Evolutionary conservation across 2,329 filamentous ascomycete genomes (phyloP), one percentile per base, ranked within the genome.

Genomic region (Arthrobotrys entomopaga): DNA sequence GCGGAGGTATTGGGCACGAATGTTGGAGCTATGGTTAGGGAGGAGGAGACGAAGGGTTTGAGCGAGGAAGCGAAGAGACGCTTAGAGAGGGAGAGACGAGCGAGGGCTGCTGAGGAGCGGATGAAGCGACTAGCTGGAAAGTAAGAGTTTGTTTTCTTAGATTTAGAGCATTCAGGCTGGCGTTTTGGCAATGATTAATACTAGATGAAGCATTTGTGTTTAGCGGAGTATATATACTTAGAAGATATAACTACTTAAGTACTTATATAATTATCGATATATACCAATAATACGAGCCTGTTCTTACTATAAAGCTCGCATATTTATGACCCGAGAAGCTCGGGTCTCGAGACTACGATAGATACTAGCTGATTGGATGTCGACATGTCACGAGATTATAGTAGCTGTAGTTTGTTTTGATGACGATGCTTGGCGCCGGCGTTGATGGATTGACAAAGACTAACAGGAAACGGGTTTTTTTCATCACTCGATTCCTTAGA

Each of bases 41-140:
- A 94, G 80, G 92, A 96, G 79, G 93, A 97, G 81, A 86, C 87
- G 56, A 87, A 92, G 76, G 93, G 94, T 0, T 84, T 98, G 83
- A 96, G 91, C 48, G 89, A 92, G 0, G 94, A 98, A 82, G 93
- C 95, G 87, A 87, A 89, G 80, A 87, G 89, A 86, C 88, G 87
- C 80, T 82, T 98, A 63, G 95, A 98, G 81, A 85, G 95, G 78
- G 95, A 99, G 82, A 85, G 93, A 78, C 89, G 94, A 79, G 95
- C 95, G 2, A 88, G 94, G 78, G 95, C 95, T 7, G 94, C 93
- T 0, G 95, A 98, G 82, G 93, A 94, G 83, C 88, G 94, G 80
- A 85, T 97, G 72, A 88, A 86, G 82, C 85, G 86, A 79, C 84
- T 92, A 86, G 86, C 87, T 78, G 82, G 79, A 46, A 79, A 78